Conservation (phyloP, 495 filamentous ascomycete genomes). For the Aspergillus diversus region DNA sequence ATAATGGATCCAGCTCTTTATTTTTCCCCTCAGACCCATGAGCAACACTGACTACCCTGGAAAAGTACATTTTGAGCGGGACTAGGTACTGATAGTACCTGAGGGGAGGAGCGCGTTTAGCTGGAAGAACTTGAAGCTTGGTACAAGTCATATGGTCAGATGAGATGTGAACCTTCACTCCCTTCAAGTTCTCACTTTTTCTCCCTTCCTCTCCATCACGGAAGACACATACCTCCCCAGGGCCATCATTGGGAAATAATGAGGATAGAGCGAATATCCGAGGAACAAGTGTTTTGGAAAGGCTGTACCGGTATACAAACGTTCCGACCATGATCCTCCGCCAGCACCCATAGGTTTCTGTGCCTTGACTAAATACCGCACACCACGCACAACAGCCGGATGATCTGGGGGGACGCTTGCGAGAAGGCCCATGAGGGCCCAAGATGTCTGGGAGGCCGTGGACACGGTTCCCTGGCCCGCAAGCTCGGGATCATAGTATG, state of each 20-base stretch:
- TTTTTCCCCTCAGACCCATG: background rate
- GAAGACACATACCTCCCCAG: conserved; percentile 32
- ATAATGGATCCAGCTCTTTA: background rate
- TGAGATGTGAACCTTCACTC: background rate
- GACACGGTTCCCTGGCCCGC: conserved; percentile 27
- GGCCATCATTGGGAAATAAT: conserved; percentile 48
- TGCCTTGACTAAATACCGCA: conserved; percentile 24
- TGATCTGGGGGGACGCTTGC: conserved; percentile 14
- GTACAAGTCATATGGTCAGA: too few species aligned
- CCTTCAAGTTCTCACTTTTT: background rate
- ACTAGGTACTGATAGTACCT: too few species aligned
- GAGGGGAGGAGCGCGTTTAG: too few species aligned
- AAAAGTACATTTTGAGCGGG: too few species aligned
- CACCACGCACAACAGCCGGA: conserved; percentile 24
- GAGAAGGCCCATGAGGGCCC: conserved; percentile 40
- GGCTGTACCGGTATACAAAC: conserved; percentile 35
- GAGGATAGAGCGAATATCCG: conserved; percentile 37
- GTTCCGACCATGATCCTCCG: conserved; percentile 33
- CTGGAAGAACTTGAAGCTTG: too few species aligned
- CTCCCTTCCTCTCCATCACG: background rate
- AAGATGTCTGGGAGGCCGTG: conserved; percentile 41
- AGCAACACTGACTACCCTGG: background rate
- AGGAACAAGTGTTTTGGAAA: conserved; percentile 42
- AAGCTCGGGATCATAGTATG: conserved; percentile 27
- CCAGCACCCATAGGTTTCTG: conserved; percentile 7